Percentiles rank a stretch among this genome's conserved stretches.
phyloP scores from a whole-genome alignment of 2,329 filamentous ascomycete genomes.

The Fusarium siculi region DNA sequence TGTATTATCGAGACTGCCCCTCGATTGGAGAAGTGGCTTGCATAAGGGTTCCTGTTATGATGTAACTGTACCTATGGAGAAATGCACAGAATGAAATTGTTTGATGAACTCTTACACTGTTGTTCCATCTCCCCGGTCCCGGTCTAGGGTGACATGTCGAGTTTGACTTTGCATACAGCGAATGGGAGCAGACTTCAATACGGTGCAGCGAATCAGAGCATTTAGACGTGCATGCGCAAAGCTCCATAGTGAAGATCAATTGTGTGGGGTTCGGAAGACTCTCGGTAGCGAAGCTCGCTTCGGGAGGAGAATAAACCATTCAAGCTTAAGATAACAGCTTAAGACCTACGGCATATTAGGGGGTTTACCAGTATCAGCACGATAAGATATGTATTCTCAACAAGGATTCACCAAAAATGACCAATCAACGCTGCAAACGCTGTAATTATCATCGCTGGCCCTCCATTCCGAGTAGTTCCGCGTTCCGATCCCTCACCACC shows the following conservation, averaged over 20 bases:
- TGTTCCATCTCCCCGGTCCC: neutral
- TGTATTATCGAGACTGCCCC: rapidly evolving
- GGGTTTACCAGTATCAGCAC: neutral
- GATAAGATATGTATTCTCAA: neutral
- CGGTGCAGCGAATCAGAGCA: neutral
- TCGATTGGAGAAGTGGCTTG: neutral
- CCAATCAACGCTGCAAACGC: rapidly evolving
- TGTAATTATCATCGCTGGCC: too few species aligned
- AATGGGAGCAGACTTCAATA: neutral
- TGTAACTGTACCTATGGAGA: neutral
- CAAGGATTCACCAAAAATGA: rapidly evolving
- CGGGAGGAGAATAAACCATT: neutral
- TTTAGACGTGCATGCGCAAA: rapidly evolving
- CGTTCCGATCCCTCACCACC: neutral
- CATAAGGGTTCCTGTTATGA: neutral
- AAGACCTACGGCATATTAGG: neutral
- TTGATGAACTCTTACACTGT: neutral
- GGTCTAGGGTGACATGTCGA: neutral
- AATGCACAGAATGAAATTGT: neutral
- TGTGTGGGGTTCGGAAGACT: neutral
- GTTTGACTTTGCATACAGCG: rapidly evolving
- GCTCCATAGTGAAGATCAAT: neutral
- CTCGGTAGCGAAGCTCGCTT: neutral
- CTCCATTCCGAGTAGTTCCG: neutral
- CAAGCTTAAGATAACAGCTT: neutral